Base-by-base conservation (phyloP, 441 rosid species). In the Adansonia rubrostipa region DNA sequence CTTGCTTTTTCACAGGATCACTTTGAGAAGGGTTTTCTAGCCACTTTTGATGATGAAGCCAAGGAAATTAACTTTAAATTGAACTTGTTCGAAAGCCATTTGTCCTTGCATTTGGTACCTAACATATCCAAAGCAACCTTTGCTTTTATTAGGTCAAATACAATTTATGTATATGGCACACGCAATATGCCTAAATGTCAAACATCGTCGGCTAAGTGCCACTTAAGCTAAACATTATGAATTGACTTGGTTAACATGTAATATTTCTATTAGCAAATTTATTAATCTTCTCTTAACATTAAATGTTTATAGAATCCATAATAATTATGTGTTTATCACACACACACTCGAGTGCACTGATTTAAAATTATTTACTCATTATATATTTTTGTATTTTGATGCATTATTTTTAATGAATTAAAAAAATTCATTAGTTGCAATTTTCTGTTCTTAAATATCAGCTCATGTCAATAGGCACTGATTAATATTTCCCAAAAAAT, bases 101-200 rank as follows among this genome's bases (percentile, higher is more conserved):
- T 78, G 70, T 75, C 80, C 64, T 47, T n/a, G 19, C 42, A 64
- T 76, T 77, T 20, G 81, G 68, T 79, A 79, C 86, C 84, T 79
- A 85, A 82, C 81, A 79, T 69, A 74, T 61, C 82, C 72, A 66
- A 71, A 10, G 8, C 8, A 47, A 19, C 54, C 36, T 56, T 17
- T 53, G 9, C 24, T 5, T 9, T 5, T 60, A 67, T 24, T 5
- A 40, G 65, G 81, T 83, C 77, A 75, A 65, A 65, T 17, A 40
- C 28, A 33, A 62, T 28, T 15, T 15, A 65, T 60, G 44, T 54
- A 70, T 15, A 14, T 45, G 67, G 33, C 7, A 58, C 82, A 82
- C 74, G 72, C 72, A 79, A 70, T n/a, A n/a, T 56, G 57, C 56
- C 61, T 48, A 19, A 63, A 10, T 74, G 78, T 74, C 78, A 64